A percentile compares a stretch with the other conserved stretches of the same genome.
These are phyloP conservation scores for Penicillium herquei DNA, from an alignment of 495 filamentous ascomycete genomes.

Conservation along the genomic window DNA sequence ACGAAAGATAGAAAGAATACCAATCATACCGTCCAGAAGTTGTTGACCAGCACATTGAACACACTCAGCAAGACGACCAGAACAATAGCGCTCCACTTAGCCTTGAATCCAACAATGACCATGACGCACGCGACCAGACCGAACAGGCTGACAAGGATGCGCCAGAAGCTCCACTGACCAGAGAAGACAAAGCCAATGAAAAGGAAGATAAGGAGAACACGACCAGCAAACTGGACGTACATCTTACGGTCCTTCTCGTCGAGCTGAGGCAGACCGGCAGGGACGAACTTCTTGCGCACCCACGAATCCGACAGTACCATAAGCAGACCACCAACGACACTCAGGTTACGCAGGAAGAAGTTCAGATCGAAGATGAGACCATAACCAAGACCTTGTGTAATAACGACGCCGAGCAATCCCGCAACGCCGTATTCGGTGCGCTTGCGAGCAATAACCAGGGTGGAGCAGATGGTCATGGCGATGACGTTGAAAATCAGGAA, in stretches of 20 bases:
- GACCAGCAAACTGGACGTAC: slow-evolving; percentile 97
- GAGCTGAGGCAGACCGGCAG: slow-evolving; percentile 86
- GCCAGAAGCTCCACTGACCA: slow-evolving; percentile 85
- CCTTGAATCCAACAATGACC: slow-evolving; percentile 99
- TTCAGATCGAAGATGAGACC: slow-evolving; percentile 98
- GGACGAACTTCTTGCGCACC: slow-evolving; percentile 96
- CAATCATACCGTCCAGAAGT: slow-evolving; percentile 96
- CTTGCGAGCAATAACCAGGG: slow-evolving; percentile 85
- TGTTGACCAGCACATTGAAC: slow-evolving; percentile 97
- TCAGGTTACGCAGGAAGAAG: slow-evolving; percentile 98
- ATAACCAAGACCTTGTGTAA: slow-evolving; percentile 96
- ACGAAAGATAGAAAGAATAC: background rate
- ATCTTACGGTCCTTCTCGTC: slow-evolving; percentile 99
- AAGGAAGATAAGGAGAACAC: slow-evolving; percentile 94
- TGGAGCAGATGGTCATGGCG: slow-evolving; percentile 80
- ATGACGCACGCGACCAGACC: slow-evolving; percentile 93
- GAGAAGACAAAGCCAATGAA: slow-evolving; percentile 96
- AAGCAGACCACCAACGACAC: slow-evolving; percentile 91
- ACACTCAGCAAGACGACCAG: slow-evolving; percentile 91
- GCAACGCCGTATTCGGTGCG: slow-evolving; percentile 88
- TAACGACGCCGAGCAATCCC: slow-evolving; percentile 84
- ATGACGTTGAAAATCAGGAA: slow-evolving; percentile 91
- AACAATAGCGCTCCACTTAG: slow-evolving; percentile 94
- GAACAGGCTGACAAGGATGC: slow-evolving; percentile 75
- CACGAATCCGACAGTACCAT: slow-evolving; percentile 98